phyloP scores from a whole-genome alignment of 2,329 filamentous ascomycete species.

The Hymenoscyphus albidus region DNA sequence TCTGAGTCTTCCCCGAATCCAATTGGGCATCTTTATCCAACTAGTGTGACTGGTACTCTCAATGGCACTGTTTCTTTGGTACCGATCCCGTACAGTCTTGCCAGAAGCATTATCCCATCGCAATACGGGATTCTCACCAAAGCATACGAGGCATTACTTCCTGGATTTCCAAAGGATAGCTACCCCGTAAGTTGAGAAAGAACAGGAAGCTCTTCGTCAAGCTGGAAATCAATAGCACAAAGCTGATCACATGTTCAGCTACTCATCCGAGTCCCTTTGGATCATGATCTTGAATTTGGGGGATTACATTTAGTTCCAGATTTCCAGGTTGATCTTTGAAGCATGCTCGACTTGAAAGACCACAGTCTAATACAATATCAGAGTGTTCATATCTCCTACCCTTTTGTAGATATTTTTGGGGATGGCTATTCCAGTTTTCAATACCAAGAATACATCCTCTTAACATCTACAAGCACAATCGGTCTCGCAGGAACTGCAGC shows the following conservation, averaged over 20 bases:
- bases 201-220: neutral
- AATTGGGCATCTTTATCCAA: conserved; percentile 44
- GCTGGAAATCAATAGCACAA: neutral
- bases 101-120: conserved; percentile 45
- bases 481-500: neutral
- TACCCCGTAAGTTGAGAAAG: conserved; percentile 43
- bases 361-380: conserved; percentile 24
- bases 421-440: conserved; percentile 50
- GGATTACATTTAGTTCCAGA: conserved; percentile 12
- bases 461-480: conserved; percentile 19
- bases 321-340: conserved; percentile 14
- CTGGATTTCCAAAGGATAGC: conserved; percentile 46
- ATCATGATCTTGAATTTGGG: conserved; percentile 23
- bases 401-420: conserved; percentile 50
- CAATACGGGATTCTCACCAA: conserved; percentile 47
- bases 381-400: conserved; percentile 51
- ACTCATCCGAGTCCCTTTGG: conserved; percentile 18
- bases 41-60: conserved; percentile 48
- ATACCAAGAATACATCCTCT: conserved; percentile 47
- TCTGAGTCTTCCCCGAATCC: conserved; percentile 42
- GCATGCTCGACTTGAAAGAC: too few species aligned
- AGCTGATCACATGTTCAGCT: conserved; percentile 15
- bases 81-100: conserved; percentile 46
- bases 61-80: conserved; percentile 52
- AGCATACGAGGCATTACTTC: conserved; percentile 46